These are phyloP conservation scores for Harrya chromipes DNA, from an alignment of 768 basidiomycete species.

Conservation along the genomic window DNA sequence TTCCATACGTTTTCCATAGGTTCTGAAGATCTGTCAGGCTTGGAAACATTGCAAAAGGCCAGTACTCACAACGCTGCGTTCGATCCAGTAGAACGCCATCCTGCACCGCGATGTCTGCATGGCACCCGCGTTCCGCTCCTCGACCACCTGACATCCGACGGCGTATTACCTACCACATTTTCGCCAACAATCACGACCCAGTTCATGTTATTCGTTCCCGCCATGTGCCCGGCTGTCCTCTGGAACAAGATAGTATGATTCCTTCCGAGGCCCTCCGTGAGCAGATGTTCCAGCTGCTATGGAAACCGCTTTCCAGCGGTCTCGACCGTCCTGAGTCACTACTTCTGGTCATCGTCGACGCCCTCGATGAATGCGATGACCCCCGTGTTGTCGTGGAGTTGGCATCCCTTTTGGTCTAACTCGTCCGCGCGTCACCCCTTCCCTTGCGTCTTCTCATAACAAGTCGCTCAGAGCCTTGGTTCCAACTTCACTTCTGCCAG, in stretches of 20 bases:
- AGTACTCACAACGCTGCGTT: constrained; percentile 10
- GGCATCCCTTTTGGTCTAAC: constrained; percentile 18
- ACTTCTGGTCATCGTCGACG: constrained; percentile 18
- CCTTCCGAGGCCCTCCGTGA: constrained; percentile 20
- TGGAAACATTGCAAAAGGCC: constrained; percentile 11
- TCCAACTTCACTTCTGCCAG: constrained; percentile 16
- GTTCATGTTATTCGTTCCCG: constrained; percentile 18
- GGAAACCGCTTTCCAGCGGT: constrained; percentile 15
- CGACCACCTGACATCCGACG: constrained; percentile 9
- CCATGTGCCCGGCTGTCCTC: constrained; percentile 11
- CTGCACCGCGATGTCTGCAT: constrained; percentile 7
- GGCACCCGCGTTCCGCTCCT: constrained; percentile 15
- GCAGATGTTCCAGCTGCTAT: constrained; percentile 23
- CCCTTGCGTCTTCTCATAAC: constrained; percentile 26
- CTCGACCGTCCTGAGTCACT: constrained; percentile 1
- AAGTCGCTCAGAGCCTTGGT: constrained; percentile 15
- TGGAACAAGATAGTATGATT: constrained; percentile 20
- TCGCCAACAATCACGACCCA: constrained; percentile 33
- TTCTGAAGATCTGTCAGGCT: background rate
- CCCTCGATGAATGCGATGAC: constrained; percentile 25
- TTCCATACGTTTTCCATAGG: background rate
- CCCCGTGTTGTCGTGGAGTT: constrained; percentile 20
- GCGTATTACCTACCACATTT: constrained; percentile 17
- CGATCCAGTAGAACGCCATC: constrained; percentile 10
- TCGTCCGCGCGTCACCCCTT: constrained; percentile 8